A percentile compares a stretch with the other conserved stretches of the same genome.
phyloP scores from a whole-genome alignment of 768 basidiomycete genomes.

The Saitozyma podzolica region DNA sequence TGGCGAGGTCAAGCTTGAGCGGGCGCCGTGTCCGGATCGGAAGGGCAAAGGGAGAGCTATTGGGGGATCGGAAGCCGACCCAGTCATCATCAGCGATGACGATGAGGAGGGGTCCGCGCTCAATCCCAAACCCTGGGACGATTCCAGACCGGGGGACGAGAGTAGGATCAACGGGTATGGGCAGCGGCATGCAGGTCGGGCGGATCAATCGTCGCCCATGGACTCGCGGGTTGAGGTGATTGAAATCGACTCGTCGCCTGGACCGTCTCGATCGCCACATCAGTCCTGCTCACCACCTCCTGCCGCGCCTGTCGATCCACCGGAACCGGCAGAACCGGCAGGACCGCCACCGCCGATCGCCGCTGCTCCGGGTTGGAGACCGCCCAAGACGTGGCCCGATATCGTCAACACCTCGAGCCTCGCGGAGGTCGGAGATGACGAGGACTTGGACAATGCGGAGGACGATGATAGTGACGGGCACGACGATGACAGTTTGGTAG shows the following conservation, averaged over 20 bases:
- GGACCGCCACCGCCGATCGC: constrained; percentile 18
- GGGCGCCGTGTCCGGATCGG: no score
- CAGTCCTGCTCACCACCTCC: constrained; percentile 2
- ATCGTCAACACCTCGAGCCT: constrained; percentile 32
- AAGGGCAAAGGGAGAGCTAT: constrained; percentile 21
- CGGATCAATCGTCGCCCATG: neutral
- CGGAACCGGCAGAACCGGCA: neutral
- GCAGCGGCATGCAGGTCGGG: neutral
- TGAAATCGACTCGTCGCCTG: neutral
- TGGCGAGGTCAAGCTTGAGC: no score
- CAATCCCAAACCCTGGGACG: constrained; percentile 4
- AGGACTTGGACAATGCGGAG: constrained; percentile 1
- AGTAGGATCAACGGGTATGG: no score
- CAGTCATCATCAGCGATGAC: constrained; percentile 49
- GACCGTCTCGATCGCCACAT: neutral
- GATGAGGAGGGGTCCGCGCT: no score
- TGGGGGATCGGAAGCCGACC: constrained; percentile 31
- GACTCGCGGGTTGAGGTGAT: neutral
- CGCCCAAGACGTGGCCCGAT: constrained; percentile 40
- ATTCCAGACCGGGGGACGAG: neutral
- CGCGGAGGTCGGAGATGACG: constrained; percentile 6
- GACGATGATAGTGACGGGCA: constrained; percentile 6
- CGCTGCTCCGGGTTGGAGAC: constrained; percentile 22
- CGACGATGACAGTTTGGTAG: constrained; percentile 11
- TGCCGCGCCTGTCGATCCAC: neutral